Evolutionary conservation across 495 filamentous ascomycete species (phyloP).

Genomic region (Neurospora africana): DNA sequence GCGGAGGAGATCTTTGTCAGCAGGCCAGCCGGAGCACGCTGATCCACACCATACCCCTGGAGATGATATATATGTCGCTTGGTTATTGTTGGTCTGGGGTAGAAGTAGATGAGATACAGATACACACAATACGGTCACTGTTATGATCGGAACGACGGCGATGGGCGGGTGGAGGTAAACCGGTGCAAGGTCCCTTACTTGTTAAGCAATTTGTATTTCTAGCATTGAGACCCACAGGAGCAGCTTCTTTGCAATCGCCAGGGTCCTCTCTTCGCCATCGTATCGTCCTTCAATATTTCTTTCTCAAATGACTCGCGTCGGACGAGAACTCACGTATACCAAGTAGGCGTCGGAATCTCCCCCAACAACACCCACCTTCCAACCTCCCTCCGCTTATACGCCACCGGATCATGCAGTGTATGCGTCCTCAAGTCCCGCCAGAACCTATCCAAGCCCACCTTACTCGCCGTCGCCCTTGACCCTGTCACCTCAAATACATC

Average conservation of each 20-base stretch:
- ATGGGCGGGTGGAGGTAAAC: neutral
- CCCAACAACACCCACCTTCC: constrained; percentile 42
- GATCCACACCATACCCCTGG: neutral
- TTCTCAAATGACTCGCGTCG: neutral
- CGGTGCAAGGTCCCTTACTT: neutral
- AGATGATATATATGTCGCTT: neutral
- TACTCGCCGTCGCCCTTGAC: constrained; percentile 39
- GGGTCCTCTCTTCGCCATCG: neutral
- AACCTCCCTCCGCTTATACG: constrained; percentile 50
- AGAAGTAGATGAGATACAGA: neutral
- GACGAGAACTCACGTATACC: constrained; percentile 37
- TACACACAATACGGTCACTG: neutral
- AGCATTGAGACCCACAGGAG: neutral
- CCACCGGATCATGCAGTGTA: constrained; percentile 51
- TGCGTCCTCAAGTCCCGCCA: constrained; percentile 53
- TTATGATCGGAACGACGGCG: neutral
- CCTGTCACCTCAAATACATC: constrained; percentile 53
- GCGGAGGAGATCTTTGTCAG: constrained; percentile 9
- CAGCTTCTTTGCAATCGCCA: neutral
- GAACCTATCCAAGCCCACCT: constrained; percentile 48
- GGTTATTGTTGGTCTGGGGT: neutral
- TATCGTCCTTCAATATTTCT: neutral
- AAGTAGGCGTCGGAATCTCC: constrained; percentile 44
- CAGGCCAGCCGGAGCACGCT: constrained; percentile 2
- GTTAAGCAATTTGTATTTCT: neutral